These are phyloP conservation scores for Spinacia oleracea DNA, from an alignment of 179 eudicot species.

Conservation along the genomic window DNA sequence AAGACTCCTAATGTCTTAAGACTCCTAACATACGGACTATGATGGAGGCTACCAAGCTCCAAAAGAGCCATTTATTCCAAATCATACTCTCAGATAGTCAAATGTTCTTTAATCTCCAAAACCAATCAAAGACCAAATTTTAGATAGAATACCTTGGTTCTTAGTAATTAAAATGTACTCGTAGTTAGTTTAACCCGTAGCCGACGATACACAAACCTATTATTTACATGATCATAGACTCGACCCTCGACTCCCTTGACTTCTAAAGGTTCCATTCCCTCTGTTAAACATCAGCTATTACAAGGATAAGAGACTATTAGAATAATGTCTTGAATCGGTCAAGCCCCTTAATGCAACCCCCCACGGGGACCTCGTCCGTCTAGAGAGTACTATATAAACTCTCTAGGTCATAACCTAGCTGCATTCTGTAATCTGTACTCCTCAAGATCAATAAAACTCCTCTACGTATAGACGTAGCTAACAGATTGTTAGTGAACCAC, in stretches of 20 bases:
- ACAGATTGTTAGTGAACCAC: too few species aligned
- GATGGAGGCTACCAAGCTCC: slow-evolving; percentile 4
- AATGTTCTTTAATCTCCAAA: background rate
- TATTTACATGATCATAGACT: background rate
- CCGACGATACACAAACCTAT: background rate
- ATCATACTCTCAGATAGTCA: background rate
- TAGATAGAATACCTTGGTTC: background rate
- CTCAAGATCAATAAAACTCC: too few species aligned
- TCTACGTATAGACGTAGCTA: too few species aligned
- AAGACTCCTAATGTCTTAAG: background rate
- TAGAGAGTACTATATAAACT: too few species aligned
- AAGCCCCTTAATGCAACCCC: too few species aligned
- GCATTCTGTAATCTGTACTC: too few species aligned
- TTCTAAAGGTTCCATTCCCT: background rate
- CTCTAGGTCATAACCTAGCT: too few species aligned
- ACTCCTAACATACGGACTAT: background rate
- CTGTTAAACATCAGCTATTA: background rate
- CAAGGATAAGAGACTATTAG: background rate
- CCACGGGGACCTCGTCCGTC: too few species aligned
- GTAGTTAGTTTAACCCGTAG: background rate
- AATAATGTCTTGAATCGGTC: too few species aligned
- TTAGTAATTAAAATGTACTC: background rate
- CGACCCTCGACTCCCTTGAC: background rate
- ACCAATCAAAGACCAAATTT: background rate
- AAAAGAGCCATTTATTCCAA: background rate